Conservation (phyloP, 768 basidiomycete species). For the Pisolithus orientalis region DNA sequence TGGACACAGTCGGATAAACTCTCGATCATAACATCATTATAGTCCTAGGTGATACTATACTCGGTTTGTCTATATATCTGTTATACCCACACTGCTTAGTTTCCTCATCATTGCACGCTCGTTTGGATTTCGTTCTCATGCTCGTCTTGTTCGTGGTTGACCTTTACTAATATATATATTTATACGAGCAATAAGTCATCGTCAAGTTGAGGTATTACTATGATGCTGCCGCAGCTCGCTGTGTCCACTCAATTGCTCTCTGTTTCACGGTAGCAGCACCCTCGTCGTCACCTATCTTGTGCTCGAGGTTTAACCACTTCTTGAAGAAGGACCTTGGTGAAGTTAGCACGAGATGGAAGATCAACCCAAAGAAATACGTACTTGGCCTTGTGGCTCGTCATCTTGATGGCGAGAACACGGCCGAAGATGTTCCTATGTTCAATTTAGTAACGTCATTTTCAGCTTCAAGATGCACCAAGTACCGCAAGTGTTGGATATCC, state of each 20-base stretch:
- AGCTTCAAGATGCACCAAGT: constrained; percentile 12
- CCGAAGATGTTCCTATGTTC: constrained; percentile 73
- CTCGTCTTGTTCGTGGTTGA: constrained; percentile 28
- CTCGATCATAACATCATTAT: constrained; percentile 37
- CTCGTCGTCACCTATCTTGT: constrained; percentile 78
- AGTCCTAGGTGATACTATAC: constrained; percentile 9
- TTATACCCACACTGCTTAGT: constrained; percentile 30
- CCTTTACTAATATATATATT: constrained; percentile 30
- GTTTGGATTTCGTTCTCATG: constrained; percentile 46
- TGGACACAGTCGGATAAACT: constrained; percentile 54
- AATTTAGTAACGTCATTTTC: background rate
- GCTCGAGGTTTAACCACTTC: constrained; percentile 91
- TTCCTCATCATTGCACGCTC: constrained; percentile 44
- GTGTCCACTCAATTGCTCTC: constrained; percentile 90
- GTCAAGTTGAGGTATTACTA: constrained; percentile 7
- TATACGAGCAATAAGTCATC: constrained; percentile 26
- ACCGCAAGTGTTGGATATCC: constrained; percentile 78
- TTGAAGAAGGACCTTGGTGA: constrained; percentile 82
- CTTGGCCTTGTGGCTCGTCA: constrained; percentile 96
- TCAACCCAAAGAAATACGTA: constrained; percentile 35
- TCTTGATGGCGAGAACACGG: constrained; percentile 74
- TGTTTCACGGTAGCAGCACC: constrained; percentile 77
- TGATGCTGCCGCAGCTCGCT: constrained; percentile 35
- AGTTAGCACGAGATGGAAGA: constrained; percentile 9
- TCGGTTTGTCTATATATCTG: constrained; percentile 29